phyloP scores from a whole-genome alignment of 768 basidiomycete species.

The Xerocomellus amylosporus region DNA sequence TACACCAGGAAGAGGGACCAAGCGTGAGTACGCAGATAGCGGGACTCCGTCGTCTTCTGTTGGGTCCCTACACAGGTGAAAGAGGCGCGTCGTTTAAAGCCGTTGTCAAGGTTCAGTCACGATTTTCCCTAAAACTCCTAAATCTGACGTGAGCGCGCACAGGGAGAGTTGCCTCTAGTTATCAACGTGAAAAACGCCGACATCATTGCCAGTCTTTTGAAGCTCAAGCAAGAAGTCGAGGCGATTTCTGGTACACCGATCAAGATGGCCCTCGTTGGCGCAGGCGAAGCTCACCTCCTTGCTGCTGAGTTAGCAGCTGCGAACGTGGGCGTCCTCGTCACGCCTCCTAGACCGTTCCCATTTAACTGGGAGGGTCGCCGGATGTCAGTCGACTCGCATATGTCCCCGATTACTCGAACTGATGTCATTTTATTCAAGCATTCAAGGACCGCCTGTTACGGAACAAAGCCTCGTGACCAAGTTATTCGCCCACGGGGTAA shows the following conservation, averaged over 20 bases:
- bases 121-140: background rate
- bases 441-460: conserved; percentile 69
- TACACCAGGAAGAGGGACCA: conserved; percentile 24
- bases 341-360: conserved; percentile 64
- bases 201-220: conserved; percentile 66
- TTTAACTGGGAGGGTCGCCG: conserved; percentile 61
- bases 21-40: conserved; percentile 67
- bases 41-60: conserved; percentile 47
- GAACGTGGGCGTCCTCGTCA: conserved; percentile 67
- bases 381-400: conserved; percentile 42
- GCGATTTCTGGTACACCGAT: conserved; percentile 24
- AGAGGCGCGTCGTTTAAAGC: conserved; percentile 33
- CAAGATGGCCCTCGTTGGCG: conserved; percentile 56
- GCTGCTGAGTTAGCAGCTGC: conserved; percentile 50
- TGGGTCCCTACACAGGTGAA: conserved; percentile 28
- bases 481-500: conserved; percentile 55
- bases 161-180: conserved; percentile 65
- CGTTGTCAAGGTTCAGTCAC: conserved; percentile 36
- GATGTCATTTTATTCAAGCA: conserved; percentile 31
- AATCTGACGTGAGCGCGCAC: conserved; percentile 8
- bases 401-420: background rate
- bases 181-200: conserved; percentile 69
- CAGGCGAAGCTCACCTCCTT: conserved; percentile 49
- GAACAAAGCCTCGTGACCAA: conserved; percentile 66
- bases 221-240: conserved; percentile 56